phyloP scores from a whole-genome alignment of 139 green algal genomes.

The Pleodorina starrii region DNA sequence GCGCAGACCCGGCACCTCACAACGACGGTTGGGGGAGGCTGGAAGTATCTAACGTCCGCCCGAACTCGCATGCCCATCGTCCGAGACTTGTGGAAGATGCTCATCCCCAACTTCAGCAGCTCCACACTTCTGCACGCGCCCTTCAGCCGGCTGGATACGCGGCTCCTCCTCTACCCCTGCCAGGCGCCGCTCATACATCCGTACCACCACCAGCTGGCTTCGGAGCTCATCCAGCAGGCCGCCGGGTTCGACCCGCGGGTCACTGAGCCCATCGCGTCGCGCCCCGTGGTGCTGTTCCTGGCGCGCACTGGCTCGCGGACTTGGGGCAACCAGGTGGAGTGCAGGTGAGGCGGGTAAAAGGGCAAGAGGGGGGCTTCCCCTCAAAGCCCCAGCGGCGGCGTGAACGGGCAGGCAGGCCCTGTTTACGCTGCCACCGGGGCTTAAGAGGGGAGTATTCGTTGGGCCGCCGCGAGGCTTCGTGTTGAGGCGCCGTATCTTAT shows the following conservation, averaged over 20 bases:
- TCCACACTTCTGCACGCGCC: background rate
- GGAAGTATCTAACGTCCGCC: background rate
- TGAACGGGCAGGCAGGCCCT: too few species aligned
- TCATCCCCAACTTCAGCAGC: background rate
- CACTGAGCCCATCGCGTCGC: background rate
- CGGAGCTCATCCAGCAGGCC: background rate
- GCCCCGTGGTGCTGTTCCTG: background rate
- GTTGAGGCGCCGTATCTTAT: too few species aligned
- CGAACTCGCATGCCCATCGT: background rate
- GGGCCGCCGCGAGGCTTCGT: too few species aligned
- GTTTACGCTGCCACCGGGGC: too few species aligned
- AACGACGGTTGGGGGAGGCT: background rate
- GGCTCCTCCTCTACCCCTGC: slow-evolving; percentile 8
- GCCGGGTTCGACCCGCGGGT: background rate
- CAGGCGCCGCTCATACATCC: slow-evolving; percentile 21
- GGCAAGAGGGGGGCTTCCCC: too few species aligned
- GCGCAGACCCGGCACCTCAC: slow-evolving; percentile 3
- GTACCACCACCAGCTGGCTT: slow-evolving; percentile 4
- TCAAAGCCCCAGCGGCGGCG: too few species aligned
- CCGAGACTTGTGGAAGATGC: background rate
- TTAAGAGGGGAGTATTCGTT: too few species aligned
- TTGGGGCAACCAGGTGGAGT: slow-evolving; percentile 8
- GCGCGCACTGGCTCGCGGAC: background rate
- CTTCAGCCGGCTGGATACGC: background rate
- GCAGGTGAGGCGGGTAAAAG: too few species aligned